Conservation (phyloP, 306 rosid species). For the Elaeagnus macrophylla region DNA sequence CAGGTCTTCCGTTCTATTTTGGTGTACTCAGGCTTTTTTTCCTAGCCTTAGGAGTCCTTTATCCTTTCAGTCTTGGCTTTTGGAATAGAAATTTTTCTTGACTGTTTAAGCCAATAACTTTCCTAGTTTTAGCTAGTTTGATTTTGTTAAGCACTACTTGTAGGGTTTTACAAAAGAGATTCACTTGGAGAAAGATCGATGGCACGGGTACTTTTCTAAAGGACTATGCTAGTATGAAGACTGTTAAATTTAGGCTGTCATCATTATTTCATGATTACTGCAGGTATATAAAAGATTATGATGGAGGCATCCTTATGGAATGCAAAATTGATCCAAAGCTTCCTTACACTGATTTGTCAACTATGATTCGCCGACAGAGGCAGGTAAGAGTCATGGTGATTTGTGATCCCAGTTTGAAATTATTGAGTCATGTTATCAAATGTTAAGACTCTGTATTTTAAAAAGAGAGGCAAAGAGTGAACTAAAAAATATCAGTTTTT, state of each 20-base stretch:
- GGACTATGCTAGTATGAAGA: constrained; percentile 14
- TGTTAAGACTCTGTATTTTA: too few relatives aligned
- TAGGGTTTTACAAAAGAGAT: constrained; percentile 98
- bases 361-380: constrained; percentile 92
- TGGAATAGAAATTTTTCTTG: background rate
- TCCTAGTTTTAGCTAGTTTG: background rate
- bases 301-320: constrained; percentile 96
- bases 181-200: constrained; percentile 84
- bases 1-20: constrained; percentile 45
- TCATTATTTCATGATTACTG: constrained; percentile 13
- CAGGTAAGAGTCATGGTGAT: constrained; percentile 53
- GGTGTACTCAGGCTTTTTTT: constrained; percentile 1
- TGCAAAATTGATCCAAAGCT: constrained; percentile 95
- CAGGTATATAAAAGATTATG: constrained; percentile 97
- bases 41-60: background rate
- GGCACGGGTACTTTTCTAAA: constrained; percentile 82
- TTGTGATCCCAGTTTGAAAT: too few relatives aligned
- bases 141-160: constrained; percentile 19
- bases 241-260: background rate
- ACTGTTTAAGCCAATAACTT: background rate
- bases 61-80: background rate
- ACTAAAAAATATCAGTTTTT: too few relatives aligned
- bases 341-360: constrained; percentile 81
- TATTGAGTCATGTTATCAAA: too few relatives aligned
- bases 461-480: too few relatives aligned